phyloP scores from a whole-genome alignment of 2,329 filamentous ascomycete genomes.

The Pezicula radicicola region DNA sequence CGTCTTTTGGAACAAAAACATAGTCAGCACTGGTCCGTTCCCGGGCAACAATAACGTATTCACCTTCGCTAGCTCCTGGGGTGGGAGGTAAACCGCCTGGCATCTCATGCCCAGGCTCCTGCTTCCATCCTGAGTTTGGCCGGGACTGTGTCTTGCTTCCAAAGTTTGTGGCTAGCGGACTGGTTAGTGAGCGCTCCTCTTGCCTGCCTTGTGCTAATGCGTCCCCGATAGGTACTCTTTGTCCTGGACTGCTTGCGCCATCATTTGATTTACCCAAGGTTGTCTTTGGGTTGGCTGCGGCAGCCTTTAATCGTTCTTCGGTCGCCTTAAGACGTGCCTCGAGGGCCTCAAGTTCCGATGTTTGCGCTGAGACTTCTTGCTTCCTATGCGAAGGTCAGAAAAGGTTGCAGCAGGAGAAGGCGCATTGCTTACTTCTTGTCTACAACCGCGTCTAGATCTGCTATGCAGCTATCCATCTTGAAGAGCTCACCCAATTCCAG shows the following conservation, averaged over 20 bases:
- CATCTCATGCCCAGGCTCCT: constrained; percentile 12
- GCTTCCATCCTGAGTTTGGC: constrained; percentile 5
- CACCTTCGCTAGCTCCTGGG: constrained; percentile 32
- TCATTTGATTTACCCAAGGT: constrained; percentile 9
- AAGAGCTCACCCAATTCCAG: constrained; percentile 85
- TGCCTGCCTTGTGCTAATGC: constrained; percentile 13
- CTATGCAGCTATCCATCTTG: constrained; percentile 76
- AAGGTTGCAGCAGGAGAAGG: background rate
- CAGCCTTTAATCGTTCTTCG: constrained; percentile 67
- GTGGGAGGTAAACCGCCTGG: constrained; percentile 29
- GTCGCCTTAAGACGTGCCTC: constrained; percentile 82
- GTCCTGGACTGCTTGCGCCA: constrained; percentile 14
- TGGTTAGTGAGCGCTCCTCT: constrained; percentile 8
- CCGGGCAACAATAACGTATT: constrained; percentile 11
- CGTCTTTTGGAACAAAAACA: constrained; percentile 17
- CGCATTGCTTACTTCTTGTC: constrained; percentile 65
- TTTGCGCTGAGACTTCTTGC: constrained; percentile 70
- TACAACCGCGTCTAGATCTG: constrained; percentile 71
- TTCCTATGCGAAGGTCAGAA: constrained; percentile 53
- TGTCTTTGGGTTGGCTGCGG: constrained; percentile 4
- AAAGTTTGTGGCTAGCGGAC: constrained; percentile 15
- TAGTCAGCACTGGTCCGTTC: constrained; percentile 21
- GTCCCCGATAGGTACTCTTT: constrained; percentile 15
- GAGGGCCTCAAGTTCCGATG: constrained; percentile 79
- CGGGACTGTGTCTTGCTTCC: constrained; percentile 5